Base-by-base conservation (phyloP, 2,329 filamentous ascomycete species). In the Microascus cirrosus region DNA sequence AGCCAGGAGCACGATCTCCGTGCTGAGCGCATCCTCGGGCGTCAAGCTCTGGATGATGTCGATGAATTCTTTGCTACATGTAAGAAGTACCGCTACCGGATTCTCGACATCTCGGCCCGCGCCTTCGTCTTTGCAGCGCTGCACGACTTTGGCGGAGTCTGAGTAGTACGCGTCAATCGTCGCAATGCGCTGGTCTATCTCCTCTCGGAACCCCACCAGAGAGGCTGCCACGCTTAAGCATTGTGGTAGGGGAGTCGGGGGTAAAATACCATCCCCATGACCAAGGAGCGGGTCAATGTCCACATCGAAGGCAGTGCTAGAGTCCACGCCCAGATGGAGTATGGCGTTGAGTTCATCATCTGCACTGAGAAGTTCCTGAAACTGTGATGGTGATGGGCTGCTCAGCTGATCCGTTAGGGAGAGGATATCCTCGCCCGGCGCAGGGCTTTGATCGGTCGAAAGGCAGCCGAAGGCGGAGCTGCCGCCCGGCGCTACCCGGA, bases 1-100 rank as follows among this genome's bases (percentile, higher is more conserved):
- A 51, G 50, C 59, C 45, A 63, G 52, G 45, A 63, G 62, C 48
- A 62, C 55, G 8, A 61, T 36, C 57, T 63, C 62, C 1, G 60
- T 63, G 57, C 58, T 62, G 35, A 62, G 60, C 8, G 28, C 28
- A 54, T 61, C 56, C 54, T 61, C 56, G n/a, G 52, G 48, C 53
- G 55, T 58, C 57, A 62, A 53, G 55, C 28, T 57, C 54, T 62
- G 61, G 52, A 62, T 53, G 28, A 62, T 62, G 34, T 60, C 54
- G 59, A 60, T 59, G 50, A 63, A 55, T 15, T 58, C 35, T 55
- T 61, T 60, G 59, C 57, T 60, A 51, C 54, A 63, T 28, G 55
- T 59, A 35, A 62, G 58, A 22, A 61, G 58, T 54, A 58, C 42
- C 28, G 60, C 59, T 8, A 55, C 60, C 20, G 61, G 61, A 55